These are phyloP conservation scores for Quercus bicolor DNA, from an alignment of 306 rosid genomes.

Conservation along the genomic window DNA sequence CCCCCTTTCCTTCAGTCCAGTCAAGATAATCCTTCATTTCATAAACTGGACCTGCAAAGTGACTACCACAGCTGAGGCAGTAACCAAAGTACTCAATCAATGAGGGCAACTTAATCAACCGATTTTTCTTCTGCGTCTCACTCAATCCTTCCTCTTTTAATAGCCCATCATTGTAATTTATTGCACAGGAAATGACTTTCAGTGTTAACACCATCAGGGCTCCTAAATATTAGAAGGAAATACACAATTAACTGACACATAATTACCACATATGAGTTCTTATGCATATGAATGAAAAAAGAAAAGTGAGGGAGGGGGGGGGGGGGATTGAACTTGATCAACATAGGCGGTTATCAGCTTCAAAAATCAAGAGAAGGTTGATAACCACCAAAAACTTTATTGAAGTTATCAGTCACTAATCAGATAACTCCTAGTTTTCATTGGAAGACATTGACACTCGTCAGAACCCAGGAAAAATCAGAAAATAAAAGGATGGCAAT, in stretches of 20 bases:
- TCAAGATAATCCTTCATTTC: slow-evolving; percentile 94
- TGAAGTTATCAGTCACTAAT: background rate
- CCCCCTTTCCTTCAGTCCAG: slow-evolving; percentile 94
- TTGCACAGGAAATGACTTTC: slow-evolving; percentile 85
- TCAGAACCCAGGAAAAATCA: background rate
- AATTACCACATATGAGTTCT: background rate
- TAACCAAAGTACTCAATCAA: slow-evolving; percentile 75
- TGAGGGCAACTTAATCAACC: slow-evolving; percentile 71
- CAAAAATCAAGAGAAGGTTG: background rate
- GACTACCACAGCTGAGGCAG: slow-evolving; percentile 92
- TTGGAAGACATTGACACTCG: background rate
- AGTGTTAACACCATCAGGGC: slow-evolving; percentile 89
- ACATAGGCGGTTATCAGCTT: background rate
- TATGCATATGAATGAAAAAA: background rate
- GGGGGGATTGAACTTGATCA: background rate
- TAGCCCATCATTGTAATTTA: slow-evolving; percentile 85
- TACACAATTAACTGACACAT: slow-evolving; percentile 13
- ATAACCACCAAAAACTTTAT: background rate
- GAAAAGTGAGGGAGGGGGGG: background rate
- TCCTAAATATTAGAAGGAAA: slow-evolving; percentile 46
- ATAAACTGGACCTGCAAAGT: slow-evolving; percentile 95
- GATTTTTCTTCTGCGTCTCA: slow-evolving; percentile 79
- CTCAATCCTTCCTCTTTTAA: slow-evolving; percentile 79
- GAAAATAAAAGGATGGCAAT: background rate
- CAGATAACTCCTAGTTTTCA: background rate